phyloP scores from a whole-genome alignment of 345 rosid species.

The Excoecaria agallocha region DNA sequence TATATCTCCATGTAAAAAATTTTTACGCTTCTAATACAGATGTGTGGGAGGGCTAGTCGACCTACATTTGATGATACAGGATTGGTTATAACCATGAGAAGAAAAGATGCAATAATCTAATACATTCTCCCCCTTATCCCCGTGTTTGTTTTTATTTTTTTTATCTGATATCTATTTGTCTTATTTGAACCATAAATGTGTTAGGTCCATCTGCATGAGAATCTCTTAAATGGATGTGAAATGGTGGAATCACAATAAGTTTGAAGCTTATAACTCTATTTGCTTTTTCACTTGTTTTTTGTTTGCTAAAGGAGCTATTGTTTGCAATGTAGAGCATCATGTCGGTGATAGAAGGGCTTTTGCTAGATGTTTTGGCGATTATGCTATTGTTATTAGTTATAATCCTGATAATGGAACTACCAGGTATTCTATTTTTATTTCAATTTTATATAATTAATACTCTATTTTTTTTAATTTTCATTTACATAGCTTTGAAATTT shows the following conservation, averaged over 20 bases:
- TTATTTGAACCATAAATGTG: constrained; percentile 20
- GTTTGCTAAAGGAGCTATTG: too few relatives aligned
- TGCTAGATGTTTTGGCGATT: too few relatives aligned
- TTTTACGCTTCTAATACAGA: too few relatives aligned
- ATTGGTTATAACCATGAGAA: constrained; percentile 86
- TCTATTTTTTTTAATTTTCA: too few relatives aligned
- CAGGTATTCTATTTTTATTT: too few relatives aligned
- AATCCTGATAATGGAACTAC: too few relatives aligned
- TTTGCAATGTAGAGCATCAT: too few relatives aligned
- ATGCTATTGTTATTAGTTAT: too few relatives aligned
- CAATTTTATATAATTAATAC: too few relatives aligned
- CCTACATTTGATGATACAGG: constrained; percentile 99
- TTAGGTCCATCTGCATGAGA: constrained; percentile 91
- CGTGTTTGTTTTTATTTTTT: constrained; percentile 6
- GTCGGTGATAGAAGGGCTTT: too few relatives aligned
- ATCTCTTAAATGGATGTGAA: constrained; percentile 90
- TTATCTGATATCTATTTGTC: background rate
- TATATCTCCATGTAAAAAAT: too few relatives aligned
- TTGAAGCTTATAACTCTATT: constrained; percentile 21
- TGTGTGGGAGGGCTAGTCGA: constrained; percentile 98
- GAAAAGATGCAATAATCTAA: constrained; percentile 77
- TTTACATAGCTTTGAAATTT: too few relatives aligned
- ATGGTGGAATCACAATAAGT: constrained; percentile 95
- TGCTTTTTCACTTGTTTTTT: constrained; percentile 3
- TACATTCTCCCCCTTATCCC: constrained; percentile 13